Base-by-base conservation (phyloP, 345 rosid species). In the Eucalyptus tenuipes region DNA sequence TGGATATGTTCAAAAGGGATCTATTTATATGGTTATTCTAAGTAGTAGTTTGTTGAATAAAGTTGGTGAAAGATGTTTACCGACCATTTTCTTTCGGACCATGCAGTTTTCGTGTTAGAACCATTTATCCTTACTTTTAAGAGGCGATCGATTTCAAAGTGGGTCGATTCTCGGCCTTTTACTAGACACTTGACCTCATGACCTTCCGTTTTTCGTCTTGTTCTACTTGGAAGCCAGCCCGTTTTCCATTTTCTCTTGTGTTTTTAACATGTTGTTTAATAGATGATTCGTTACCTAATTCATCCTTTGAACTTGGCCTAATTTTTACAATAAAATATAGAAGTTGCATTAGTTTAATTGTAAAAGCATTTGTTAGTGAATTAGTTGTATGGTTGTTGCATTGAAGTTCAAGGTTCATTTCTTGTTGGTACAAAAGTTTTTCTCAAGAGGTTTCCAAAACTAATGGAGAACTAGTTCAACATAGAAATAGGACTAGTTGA, bases 71-170 rank as follows among this genome's bases (percentile, higher is more conserved):
- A 55, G 61, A 0, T 0, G 2, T 55, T 55, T 24, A 22, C 29
- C 1, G 61, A 4, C 40, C 18, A 29, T 61, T 61, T 61, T 61
- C 29, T 14, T 61, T 25, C 8, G 1, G 71, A 13, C 16, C 33
- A 13, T 29, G 61, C 0, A 5, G 18, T 7, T 2, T 61, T 61
- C 71, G 0, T 29, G 33, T 61, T 11, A 6, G 4, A 61, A 61
- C 9, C 16, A 29, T 29, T 29, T 13, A 7, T 29, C 8, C 7
- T 7, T 64, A 64, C 37, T 3, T 6, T 29, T 64, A 7, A 29
- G 37, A 64, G 37, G 40, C 2, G 6, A 64, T 15, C 8, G 2
- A 16, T 64, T n/a, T 31, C 4, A 4, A 64, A 31, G 75, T 14
- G 10, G 20, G 75, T 15, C 20, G 20, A 14, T 13, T 64, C 10